These are phyloP conservation scores for Suhomyces sp. DNA, from an alignment of 805 yeast species.

Conservation along the genomic window DNA sequence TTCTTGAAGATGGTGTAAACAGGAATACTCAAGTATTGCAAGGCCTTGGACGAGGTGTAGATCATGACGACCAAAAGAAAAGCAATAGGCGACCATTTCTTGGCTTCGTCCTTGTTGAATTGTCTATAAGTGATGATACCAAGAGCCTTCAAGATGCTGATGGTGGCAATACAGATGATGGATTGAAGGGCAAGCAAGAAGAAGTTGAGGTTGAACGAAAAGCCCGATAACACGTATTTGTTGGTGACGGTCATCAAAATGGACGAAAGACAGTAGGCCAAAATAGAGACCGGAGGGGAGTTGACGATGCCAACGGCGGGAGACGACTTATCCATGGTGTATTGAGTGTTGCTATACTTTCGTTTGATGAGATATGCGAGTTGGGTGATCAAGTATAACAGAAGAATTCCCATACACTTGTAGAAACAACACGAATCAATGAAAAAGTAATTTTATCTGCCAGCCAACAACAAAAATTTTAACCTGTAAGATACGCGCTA, in stretches of 20 bases:
- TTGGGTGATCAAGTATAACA: constrained; percentile 38
- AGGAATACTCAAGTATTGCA: constrained; percentile 87
- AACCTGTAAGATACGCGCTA: not conserved
- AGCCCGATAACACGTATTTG: constrained; percentile 84
- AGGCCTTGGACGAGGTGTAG: constrained; percentile 93
- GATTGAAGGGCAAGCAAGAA: constrained; percentile 87
- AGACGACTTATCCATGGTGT: constrained; percentile 32
- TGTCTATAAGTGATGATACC: constrained; percentile 85
- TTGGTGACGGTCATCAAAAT: constrained; percentile 97
- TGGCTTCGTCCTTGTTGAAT: constrained; percentile 82
- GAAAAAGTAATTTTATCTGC: not conserved
- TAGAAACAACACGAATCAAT: not conserved
- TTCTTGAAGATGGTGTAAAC: constrained; percentile 98
- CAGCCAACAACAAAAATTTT: not conserved
- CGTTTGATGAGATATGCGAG: constrained; percentile 27
- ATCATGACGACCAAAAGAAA: constrained; percentile 87
- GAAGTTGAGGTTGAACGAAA: constrained; percentile 74
- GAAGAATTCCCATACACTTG: constrained; percentile 38
- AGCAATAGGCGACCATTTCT: constrained; percentile 95
- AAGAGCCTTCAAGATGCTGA: constrained; percentile 66
- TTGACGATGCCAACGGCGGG: constrained; percentile 37
- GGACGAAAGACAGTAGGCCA: constrained; percentile 88
- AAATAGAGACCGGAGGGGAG: constrained; percentile 65
- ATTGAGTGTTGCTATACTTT: constrained; percentile 12
- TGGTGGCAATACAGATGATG: constrained; percentile 72